Conservation (phyloP, 768 basidiomycete species). For the Hygrocybe coccinea region DNA sequence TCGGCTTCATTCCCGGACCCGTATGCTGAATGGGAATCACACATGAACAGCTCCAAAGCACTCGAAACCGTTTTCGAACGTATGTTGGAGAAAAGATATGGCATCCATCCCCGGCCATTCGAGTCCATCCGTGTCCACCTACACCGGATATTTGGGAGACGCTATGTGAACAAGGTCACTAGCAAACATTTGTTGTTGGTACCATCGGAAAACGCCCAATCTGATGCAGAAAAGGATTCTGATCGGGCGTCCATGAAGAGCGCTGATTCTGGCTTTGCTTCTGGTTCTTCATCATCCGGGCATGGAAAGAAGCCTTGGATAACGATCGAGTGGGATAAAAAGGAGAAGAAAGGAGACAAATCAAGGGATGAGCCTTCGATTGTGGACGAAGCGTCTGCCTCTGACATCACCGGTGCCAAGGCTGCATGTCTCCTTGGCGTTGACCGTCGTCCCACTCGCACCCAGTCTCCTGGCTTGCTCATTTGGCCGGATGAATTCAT, state of each 20-base stretch:
- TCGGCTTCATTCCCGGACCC: slow-evolving; percentile 15
- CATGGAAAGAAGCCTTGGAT: slow-evolving; percentile 32
- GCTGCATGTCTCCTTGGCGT: slow-evolving; percentile 25
- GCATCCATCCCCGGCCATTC: slow-evolving; percentile 49
- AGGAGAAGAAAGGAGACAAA: slow-evolving; percentile 30
- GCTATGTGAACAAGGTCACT: slow-evolving; percentile 38
- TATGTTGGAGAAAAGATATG: slow-evolving; percentile 52
- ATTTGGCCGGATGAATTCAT: slow-evolving; percentile 58
- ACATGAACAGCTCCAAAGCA: slow-evolving; percentile 36
- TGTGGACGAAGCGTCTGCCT: slow-evolving; percentile 4
- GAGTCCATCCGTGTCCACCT: slow-evolving; percentile 45
- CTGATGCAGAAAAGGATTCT: background rate
- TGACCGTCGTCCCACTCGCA: slow-evolving; percentile 24
- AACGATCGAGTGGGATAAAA: slow-evolving; percentile 34
- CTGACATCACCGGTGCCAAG: background rate
- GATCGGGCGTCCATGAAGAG: slow-evolving; percentile 13
- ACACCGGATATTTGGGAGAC: slow-evolving; percentile 47
- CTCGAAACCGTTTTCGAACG: slow-evolving; percentile 56
- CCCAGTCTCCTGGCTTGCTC: slow-evolving; percentile 60
- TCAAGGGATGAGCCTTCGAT: slow-evolving; percentile 16
- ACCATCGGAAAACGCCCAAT: slow-evolving; percentile 29
- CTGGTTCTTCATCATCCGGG: slow-evolving; percentile 12
- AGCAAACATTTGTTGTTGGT: slow-evolving; percentile 56
- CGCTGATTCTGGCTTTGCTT: slow-evolving; percentile 15
- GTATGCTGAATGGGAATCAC: slow-evolving; percentile 35